phyloP scores from a whole-genome alignment of 768 basidiomycete species.

The Lactarius sanguifluus region DNA sequence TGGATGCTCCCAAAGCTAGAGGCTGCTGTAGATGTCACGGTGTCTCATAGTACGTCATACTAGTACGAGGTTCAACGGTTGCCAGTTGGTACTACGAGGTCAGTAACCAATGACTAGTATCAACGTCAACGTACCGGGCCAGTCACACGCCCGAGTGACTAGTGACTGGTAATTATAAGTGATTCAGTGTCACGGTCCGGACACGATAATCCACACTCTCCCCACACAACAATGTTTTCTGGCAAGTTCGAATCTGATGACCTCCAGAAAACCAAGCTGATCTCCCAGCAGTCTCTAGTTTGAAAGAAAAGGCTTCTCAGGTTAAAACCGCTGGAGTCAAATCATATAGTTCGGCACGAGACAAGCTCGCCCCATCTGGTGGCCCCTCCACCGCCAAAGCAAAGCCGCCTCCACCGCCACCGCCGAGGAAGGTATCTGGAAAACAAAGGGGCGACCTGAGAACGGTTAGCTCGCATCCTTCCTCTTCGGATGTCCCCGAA shows the following conservation, averaged over 20 bases:
- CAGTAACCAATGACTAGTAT: no score
- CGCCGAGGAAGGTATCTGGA: conserved; percentile 8
- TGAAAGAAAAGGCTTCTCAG: conserved; percentile 23
- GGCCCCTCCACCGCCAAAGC: background rate
- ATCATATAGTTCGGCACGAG: conserved; percentile 18
- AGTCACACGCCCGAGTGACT: no score
- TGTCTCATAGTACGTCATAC: no score
- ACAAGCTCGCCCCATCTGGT: background rate
- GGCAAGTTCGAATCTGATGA: conserved; percentile 8
- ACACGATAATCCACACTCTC: no score
- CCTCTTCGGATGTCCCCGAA: background rate
- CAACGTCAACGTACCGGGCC: no score
- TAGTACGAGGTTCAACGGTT: no score
- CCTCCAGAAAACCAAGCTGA: background rate
- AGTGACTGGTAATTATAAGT: no score
- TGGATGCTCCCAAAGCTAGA: no score
- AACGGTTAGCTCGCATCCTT: background rate
- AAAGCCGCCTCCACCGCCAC: conserved; percentile 14
- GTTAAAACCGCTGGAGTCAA: conserved; percentile 17
- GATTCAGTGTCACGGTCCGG: no score
- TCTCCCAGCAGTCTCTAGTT: conserved; percentile 4
- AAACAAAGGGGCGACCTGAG: background rate
- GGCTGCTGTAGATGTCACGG: no score
- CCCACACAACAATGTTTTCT: conserved; percentile 15
- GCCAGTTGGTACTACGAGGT: no score